These are phyloP conservation scores for Amorphotheca resinae DNA, from an alignment of 495 filamentous ascomycete genomes.

Conservation along the genomic window DNA sequence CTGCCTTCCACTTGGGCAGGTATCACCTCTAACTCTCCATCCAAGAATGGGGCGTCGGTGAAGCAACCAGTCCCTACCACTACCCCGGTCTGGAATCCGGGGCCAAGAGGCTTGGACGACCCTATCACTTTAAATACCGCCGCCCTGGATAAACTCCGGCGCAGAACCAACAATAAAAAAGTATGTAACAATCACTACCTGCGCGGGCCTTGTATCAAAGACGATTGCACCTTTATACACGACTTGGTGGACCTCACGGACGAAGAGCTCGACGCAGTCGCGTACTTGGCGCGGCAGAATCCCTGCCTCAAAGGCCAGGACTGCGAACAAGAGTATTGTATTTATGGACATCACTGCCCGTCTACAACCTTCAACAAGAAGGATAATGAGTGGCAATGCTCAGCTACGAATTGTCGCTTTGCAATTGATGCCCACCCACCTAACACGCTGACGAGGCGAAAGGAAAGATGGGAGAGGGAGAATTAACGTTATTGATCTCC, in stretches of 20 bases:
- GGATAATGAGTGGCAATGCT: conserved; percentile 29
- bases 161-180: conserved; percentile 62
- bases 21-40: conserved; percentile 17
- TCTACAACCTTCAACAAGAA: neutral
- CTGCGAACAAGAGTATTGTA: conserved; percentile 67
- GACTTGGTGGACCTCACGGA: conserved; percentile 54
- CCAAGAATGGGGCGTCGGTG: conserved; percentile 2
- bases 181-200: conserved; percentile 81
- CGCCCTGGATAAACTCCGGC: conserved; percentile 61
- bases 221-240: conserved; percentile 66
- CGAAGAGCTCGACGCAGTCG: conserved; percentile 54
- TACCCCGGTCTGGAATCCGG: conserved; percentile 37
- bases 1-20: conserved; percentile 15
- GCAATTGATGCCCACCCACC: conserved; percentile 34
- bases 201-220: conserved; percentile 59
- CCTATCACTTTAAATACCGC: conserved; percentile 37
- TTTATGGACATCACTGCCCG: conserved; percentile 58
- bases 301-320: conserved; percentile 63
- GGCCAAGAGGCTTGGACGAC: conserved; percentile 35
- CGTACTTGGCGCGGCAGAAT: conserved; percentile 61
- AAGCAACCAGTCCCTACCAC: conserved; percentile 17
- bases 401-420: conserved; percentile 35
- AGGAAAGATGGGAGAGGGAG: conserved; percentile 15
- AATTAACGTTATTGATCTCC: conserved; percentile 11
- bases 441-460: conserved; percentile 31